These are phyloP conservation scores for Daedaleopsis nitida DNA, from an alignment of 768 basidiomycete genomes.

Conservation along the genomic window DNA sequence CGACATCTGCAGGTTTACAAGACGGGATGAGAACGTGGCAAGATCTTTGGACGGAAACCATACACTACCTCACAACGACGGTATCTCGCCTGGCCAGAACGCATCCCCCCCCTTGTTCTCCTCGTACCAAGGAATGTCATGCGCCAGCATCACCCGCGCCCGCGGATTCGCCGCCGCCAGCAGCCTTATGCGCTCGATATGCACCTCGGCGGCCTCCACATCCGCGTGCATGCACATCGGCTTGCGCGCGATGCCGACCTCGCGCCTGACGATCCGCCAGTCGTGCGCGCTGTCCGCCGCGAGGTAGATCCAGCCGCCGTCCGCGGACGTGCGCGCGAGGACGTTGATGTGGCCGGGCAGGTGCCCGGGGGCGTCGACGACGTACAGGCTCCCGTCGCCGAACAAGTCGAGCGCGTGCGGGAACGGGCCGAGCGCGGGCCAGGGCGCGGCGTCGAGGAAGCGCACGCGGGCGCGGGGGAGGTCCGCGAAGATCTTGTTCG, in stretches of 20 bases:
- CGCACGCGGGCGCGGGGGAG: slow-evolving; percentile 11
- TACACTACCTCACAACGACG: slow-evolving; percentile 3
- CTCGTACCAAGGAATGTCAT: slow-evolving; percentile 54
- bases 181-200: slow-evolving; percentile 51
- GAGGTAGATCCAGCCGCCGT: slow-evolving; percentile 58
- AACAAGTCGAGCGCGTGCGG: slow-evolving; percentile 46
- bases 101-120: slow-evolving; percentile 43
- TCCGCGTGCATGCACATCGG: slow-evolving; percentile 44
- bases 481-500: slow-evolving; percentile 28
- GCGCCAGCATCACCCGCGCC: slow-evolving; percentile 51
- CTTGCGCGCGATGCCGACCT: slow-evolving; percentile 40
- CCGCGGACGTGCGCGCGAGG: slow-evolving; percentile 54
- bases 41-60: too few species aligned
- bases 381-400: slow-evolving; percentile 57
- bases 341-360: slow-evolving; percentile 55
- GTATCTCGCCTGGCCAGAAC: slow-evolving; percentile 35
- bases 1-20: too few species aligned
- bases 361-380: slow-evolving; percentile 62
- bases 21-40: too few species aligned
- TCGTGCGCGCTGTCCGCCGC: slow-evolving; percentile 53
- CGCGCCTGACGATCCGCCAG: slow-evolving; percentile 50
- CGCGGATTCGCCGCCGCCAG: slow-evolving; percentile 34
- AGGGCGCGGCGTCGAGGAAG: slow-evolving; percentile 32
- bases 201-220: slow-evolving; percentile 42
- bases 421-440: slow-evolving; percentile 47